Evolutionary conservation across 345 rosid species (phyloP).

Genomic region (Pistacia vera): DNA sequence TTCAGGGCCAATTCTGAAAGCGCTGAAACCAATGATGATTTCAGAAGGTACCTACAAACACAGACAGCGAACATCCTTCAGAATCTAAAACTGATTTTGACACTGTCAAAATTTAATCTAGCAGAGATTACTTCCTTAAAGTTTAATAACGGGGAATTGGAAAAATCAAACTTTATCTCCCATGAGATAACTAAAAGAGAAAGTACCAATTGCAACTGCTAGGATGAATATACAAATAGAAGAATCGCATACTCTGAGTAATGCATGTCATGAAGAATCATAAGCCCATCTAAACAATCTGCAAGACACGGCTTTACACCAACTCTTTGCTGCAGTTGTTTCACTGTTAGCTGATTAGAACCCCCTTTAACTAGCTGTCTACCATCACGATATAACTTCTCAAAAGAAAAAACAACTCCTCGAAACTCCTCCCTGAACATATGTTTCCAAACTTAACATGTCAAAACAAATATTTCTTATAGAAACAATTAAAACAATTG

Average conservation of each 20-base stretch:
- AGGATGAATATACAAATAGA: not conserved
- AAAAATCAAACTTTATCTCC: not conserved
- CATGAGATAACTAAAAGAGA: not conserved
- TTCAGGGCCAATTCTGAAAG: conserved; percentile 59
- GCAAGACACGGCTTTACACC: conserved; percentile 72
- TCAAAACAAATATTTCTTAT: not conserved
- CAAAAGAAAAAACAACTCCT: conserved; percentile 52
- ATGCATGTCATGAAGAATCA: conserved; percentile 68
- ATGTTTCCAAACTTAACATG: not conserved
- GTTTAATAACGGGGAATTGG: not conserved
- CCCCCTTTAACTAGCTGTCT: conserved; percentile 56
- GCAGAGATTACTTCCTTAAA: no score
- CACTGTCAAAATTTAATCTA: no score
- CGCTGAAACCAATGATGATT: conserved; percentile 66
- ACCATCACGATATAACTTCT: conserved; percentile 55
- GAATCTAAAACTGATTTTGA: not conserved
- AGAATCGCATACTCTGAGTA: conserved; percentile 56
- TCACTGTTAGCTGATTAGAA: conserved; percentile 38
- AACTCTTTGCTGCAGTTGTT: conserved; percentile 52
- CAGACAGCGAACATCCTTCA: not conserved
- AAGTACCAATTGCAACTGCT: not conserved
- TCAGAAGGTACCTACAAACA: conserved; percentile 56
- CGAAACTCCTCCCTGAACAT: conserved; percentile 60
- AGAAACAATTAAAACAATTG: not conserved
- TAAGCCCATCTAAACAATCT: conserved; percentile 78